Conservation (phyloP, 257 asterid species). For the Gardenia jasminoides region DNA sequence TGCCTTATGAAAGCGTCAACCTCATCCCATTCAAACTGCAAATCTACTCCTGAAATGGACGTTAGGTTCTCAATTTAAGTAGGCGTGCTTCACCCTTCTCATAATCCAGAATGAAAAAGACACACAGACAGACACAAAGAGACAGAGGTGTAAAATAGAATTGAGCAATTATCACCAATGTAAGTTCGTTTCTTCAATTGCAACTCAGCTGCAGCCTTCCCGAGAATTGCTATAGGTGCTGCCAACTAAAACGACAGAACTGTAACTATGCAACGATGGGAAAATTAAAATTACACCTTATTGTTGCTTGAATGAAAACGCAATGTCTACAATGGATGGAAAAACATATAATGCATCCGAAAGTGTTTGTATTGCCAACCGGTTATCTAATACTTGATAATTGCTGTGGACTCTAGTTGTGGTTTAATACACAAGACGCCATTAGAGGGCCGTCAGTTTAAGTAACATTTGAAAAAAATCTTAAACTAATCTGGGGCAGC, state of each 20-base stretch:
- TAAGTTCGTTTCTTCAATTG: slow-evolving; percentile 72
- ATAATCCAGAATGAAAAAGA: too few relatives aligned
- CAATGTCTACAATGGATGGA: not conserved
- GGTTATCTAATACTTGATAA: not conserved
- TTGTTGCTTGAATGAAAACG: not conserved
- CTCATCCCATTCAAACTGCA: slow-evolving; percentile 85
- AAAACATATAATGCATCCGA: not conserved
- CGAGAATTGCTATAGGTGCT: slow-evolving; percentile 63
- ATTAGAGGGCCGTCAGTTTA: too few relatives aligned
- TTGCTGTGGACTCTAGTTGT: not conserved
- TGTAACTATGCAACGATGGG: not conserved
- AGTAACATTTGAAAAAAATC: too few relatives aligned
- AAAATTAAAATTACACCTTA: not conserved
- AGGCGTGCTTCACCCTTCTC: not conserved
- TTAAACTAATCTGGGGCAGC: too few relatives aligned
- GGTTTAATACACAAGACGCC: too few relatives aligned
- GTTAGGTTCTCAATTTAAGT: not conserved
- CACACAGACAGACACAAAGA: not conserved
- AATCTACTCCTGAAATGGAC: slow-evolving; percentile 72
- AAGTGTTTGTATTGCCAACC: not conserved
- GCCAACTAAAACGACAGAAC: slow-evolving; percentile 58
- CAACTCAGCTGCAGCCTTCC: slow-evolving; percentile 80
- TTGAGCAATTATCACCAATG: slow-evolving; percentile 50
- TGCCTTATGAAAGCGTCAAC: slow-evolving; percentile 74
- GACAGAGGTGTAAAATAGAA: not conserved